Percentiles rank a stretch among this genome's conserved stretches.
Evolutionary conservation across 129 eudicot genomes (phyloP).

Genomic region (Artemisia annua): DNA sequence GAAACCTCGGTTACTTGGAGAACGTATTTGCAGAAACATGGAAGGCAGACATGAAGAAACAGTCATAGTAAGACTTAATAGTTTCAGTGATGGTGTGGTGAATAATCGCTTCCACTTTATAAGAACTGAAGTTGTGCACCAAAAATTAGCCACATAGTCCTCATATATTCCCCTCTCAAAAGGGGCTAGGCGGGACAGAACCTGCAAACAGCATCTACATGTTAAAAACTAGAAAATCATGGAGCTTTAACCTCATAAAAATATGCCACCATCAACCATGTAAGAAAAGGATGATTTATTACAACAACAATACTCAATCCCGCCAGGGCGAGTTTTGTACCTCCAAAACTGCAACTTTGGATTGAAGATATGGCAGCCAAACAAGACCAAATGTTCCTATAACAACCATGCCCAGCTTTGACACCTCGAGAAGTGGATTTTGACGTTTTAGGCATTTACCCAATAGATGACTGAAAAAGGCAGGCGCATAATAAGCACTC

Average conservation of each 20-base stretch:
- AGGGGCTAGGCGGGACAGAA: slow-evolving; percentile 93
- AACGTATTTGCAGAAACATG: slow-evolving; percentile 66
- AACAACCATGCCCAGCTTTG: slow-evolving; percentile 78
- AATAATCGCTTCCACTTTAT: slow-evolving; percentile 88
- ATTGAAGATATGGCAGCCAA: slow-evolving; percentile 94
- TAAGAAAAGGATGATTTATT: not conserved
- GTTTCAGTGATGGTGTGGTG: slow-evolving; percentile 56
- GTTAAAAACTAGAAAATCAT: slow-evolving; percentile 4
- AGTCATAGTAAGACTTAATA: slow-evolving; percentile 71
- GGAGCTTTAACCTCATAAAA: not conserved
- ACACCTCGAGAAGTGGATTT: slow-evolving; percentile 68
- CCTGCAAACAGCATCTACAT: slow-evolving; percentile 44
- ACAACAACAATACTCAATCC: not conserved
- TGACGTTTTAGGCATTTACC: slow-evolving; percentile 75
- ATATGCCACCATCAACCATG: slow-evolving; percentile 7
- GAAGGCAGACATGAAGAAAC: slow-evolving; percentile 77
- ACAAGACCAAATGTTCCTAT: slow-evolving; percentile 72
- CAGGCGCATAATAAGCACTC: slow-evolving; percentile 98
- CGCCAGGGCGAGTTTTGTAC: slow-evolving; percentile 24
- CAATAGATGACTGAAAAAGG: slow-evolving; percentile 77
- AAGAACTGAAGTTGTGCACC: slow-evolving; percentile 84
- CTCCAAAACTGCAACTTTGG: slow-evolving; percentile 62
- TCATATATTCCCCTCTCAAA: slow-evolving; percentile 98
- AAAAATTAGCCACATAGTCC: slow-evolving; percentile 95
- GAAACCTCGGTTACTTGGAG: slow-evolving; percentile 62